Evolutionary conservation across 148 eudicot species (phyloP), one percentile per base, ranked within the genome.

Genomic region (Talinum fruticosum): DNA sequence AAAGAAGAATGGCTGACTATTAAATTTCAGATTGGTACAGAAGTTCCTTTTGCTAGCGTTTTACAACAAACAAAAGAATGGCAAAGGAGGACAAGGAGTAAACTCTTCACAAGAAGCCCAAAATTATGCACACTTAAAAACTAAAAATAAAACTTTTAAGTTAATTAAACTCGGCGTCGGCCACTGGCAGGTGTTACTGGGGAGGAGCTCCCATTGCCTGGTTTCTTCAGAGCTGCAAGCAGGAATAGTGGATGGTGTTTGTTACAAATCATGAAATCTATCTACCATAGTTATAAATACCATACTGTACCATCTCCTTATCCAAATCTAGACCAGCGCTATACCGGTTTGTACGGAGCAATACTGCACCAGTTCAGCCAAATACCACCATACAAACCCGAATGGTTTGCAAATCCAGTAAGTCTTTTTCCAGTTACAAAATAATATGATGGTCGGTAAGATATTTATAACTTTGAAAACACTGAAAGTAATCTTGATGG

Each of bases 201-300:
- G 49, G 85, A 79, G 73, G 83, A 73, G 80, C 78, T 84, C 49
- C 82, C 84, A 53, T 80, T 75, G 1, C 75, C 54, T 47, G 82
- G 51, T 75, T 81, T 86, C 45, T 77, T 86, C 65, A 79, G 36
- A 47, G 87, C 92, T 89, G 86, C 67, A 78, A 26, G 64, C 41
- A 67, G 8, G 23, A 30, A 6, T 12, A 28, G 66, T 8, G n/a
- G 28, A 62, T 28, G 32, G 23, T 28, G 23, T 2, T 51, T 51
- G 18, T 3, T 29, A 62, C 13, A 26, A 3, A 62, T 16, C 66
- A 62, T n/a, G n/a, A n/a, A n/a, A n/a, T n/a, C n/a, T n/a, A n/a
- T n/a, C n/a, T n/a, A n/a, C n/a, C n/a, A n/a, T n/a, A n/a, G n/a
- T n/a, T n/a, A n/a, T n/a, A n/a, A n/a, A n/a, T n/a, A n/a, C n/a